Evolutionary conservation across 2,329 filamentous ascomycete genomes (phyloP).

Genomic region (Aureobasidium leucospermi): DNA sequence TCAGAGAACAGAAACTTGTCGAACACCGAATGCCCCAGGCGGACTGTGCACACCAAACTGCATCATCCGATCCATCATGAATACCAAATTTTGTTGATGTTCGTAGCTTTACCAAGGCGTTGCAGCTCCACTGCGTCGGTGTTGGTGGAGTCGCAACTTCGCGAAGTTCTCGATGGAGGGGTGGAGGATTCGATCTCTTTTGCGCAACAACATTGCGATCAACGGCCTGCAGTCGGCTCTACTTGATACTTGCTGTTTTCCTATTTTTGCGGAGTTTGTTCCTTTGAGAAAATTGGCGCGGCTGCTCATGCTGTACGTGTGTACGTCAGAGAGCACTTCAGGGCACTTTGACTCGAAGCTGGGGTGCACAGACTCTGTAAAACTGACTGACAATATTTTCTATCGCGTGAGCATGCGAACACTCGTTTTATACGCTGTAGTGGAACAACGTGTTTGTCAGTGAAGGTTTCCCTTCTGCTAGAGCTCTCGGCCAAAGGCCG

Average conservation of each 20-base stretch:
- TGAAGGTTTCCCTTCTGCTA: no score
- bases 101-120: not conserved
- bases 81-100: not conserved
- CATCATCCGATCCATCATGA: not conserved
- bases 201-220: constrained; percentile 3
- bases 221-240: constrained; percentile 10
- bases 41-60: not conserved
- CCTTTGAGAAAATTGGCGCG: not conserved
- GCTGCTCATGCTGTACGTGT: no score
- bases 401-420: no score
- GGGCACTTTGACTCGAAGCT: no score
- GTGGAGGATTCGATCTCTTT: constrained; percentile 1
- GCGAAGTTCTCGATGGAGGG: not conserved
- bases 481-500: no score
- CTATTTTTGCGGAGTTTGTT: not conserved
- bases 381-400: no score
- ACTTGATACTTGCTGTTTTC: not conserved
- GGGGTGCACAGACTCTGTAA: no score
- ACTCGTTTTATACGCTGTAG: no score
- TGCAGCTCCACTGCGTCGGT: not conserved
- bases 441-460: no score
- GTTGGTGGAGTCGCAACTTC: not conserved
- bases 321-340: no score
- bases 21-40: not conserved
- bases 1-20: constrained; percentile 3